phyloP scores from a whole-genome alignment of 768 basidiomycete genomes.

The Paxillus rubicundulus region DNA sequence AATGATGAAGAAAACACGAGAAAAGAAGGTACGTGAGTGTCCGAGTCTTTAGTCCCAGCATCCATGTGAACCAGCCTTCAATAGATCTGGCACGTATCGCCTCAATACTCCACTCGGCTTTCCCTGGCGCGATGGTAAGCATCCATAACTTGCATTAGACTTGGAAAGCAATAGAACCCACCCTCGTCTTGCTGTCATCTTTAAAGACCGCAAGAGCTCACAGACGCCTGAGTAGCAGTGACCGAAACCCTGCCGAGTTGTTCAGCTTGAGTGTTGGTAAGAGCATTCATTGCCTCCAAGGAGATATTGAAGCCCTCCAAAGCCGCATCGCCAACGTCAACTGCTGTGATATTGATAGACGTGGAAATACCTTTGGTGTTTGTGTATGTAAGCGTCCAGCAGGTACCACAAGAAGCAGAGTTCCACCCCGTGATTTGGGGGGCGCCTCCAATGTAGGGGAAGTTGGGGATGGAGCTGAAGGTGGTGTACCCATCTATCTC shows the following conservation, averaged over 20 bases:
- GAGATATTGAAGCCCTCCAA: slow-evolving; percentile 37
- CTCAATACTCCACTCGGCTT: no score
- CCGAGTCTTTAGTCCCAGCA: no score
- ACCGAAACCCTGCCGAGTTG: slow-evolving; percentile 27
- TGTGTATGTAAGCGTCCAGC: no score
- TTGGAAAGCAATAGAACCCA: not conserved
- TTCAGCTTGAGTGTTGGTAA: slow-evolving; percentile 31
- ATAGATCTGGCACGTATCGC: no score
- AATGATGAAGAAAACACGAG: not conserved
- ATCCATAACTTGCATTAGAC: no score
- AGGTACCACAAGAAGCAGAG: no score
- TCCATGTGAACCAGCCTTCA: not conserved
- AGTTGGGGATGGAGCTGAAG: no score
- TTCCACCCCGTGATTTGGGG: no score
- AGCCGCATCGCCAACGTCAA: slow-evolving; percentile 43
- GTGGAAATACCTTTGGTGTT: slow-evolving; percentile 21
- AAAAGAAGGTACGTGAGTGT: no score
- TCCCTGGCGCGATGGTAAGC: no score
- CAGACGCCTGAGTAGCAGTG: slow-evolving; percentile 17
- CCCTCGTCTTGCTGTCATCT: not conserved
- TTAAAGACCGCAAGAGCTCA: slow-evolving; percentile 12
- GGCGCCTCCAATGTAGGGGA: no score
- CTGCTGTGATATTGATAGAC: slow-evolving; percentile 47
- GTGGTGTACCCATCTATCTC: no score
- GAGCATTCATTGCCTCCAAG: slow-evolving; percentile 32